Evolutionary conservation across 805 yeast species (phyloP), one percentile per base, ranked within the genome.

Genomic region (Kluyveromyces lactis): DNA sequence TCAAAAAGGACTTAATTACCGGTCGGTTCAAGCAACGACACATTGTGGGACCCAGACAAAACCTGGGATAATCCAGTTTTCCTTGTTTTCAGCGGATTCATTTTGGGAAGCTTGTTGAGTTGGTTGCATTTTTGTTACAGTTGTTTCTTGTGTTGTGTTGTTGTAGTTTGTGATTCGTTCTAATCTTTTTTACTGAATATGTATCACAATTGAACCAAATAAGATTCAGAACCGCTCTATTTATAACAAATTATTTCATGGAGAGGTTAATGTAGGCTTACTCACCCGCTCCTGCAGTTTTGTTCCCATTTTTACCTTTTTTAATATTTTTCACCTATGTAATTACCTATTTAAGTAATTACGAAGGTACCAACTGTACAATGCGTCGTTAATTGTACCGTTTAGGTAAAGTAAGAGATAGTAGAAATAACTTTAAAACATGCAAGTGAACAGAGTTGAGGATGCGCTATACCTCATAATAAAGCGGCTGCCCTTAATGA

Each of bases 31-130:
- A 18, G 41, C 40, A 24, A 42, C 38, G 21, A 42, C 40, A 24
- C 42, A 42, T 27, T 42, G 45, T n/a, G 45, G 45, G 24, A 39
- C 42, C 45, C 45, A 39, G 24, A 39, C 45, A 18, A 39, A 39
- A 16, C 45, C 45, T 19, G 38, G 37, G 18, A 35, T 36, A 15
- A 42, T 42, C 45, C 45, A 42, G 38, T 42, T 42, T 36, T 42
- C 45, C 24, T 42, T 42, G 42, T 39, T 39, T 23, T 42, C 45
- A 15, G 45, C 21, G 33, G 29, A 31, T 35, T 42, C 45, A n/a
- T 36, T 42, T 37, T 42, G 36, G 27, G 45, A 35, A 23, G 45
- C 42, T 28, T 42, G 42, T 26, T 39, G 30, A 27, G 31, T 29
- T 15, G 42, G 45, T 33, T 39, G 42, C 42, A 42, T 42, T 39